phyloP scores from a whole-genome alignment of 73 alveolate species.

The Breviolum minutum region DNA sequence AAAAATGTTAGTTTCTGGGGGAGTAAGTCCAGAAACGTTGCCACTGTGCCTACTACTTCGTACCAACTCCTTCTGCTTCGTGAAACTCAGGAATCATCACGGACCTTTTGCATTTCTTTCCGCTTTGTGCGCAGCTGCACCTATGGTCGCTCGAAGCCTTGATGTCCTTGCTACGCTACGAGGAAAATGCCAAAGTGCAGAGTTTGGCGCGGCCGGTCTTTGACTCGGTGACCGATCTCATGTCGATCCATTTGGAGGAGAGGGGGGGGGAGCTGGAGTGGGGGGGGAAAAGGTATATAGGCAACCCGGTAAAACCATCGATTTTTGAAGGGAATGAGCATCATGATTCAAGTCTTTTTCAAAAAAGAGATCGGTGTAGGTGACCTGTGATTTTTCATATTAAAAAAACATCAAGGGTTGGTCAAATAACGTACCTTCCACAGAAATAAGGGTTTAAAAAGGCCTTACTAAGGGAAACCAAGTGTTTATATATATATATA shows the following conservation, averaged over 20 bases:
- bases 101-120: constrained; percentile 63
- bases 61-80: no score
- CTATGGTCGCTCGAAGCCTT: constrained; percentile 77
- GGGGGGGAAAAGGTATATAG: background rate
- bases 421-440: no score
- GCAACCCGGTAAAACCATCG: no score
- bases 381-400: no score
- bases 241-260: constrained; percentile 53
- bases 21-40: background rate
- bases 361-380: no score
- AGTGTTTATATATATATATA: no score
- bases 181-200: constrained; percentile 7
- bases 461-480: no score
- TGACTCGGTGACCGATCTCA: constrained; percentile 68
- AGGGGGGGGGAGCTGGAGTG: background rate
- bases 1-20: background rate
- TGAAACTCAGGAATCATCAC: constrained; percentile 9
- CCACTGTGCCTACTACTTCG: background rate
- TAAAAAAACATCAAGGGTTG: no score
- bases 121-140: constrained; percentile 80
- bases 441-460: no score
- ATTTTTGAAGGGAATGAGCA: no score
- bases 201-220: constrained; percentile 80
- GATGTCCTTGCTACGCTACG: constrained; percentile 85
- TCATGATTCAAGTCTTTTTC: no score